Conservation (phyloP, 176 grass and related monocot species). For the Zea luxurians region DNA sequence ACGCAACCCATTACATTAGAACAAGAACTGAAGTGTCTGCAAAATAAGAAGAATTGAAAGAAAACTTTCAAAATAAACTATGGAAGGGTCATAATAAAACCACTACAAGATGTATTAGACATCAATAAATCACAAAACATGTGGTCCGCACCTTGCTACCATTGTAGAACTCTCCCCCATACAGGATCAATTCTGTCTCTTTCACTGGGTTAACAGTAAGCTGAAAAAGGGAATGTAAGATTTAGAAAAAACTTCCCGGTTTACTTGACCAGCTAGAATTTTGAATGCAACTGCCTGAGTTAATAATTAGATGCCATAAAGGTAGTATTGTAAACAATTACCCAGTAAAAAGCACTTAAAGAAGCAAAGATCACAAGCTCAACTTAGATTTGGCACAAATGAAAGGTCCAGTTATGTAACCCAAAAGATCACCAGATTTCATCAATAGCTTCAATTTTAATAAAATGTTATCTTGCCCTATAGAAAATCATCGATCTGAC, state of each 20-base stretch:
- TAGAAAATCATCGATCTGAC: background rate
- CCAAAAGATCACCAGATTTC: background rate
- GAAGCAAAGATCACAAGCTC: background rate
- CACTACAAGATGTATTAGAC: background rate
- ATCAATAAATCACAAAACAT: constrained; percentile 24
- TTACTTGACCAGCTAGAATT: background rate
- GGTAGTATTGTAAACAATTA: background rate
- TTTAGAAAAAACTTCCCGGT: background rate
- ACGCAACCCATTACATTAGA: background rate
- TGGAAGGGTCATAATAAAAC: constrained; percentile 6
- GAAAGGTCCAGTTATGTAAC: constrained; percentile 9
- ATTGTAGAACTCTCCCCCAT: constrained; percentile 97
- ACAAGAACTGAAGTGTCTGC: background rate
- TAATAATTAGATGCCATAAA: background rate
- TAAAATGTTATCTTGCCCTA: background rate
- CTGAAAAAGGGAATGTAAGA: constrained; percentile 45
- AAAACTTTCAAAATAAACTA: background rate
- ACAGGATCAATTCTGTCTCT: constrained; percentile 84
- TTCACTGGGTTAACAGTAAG: constrained; percentile 80
- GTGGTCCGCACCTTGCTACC: constrained; percentile 70
- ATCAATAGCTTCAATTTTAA: background rate
- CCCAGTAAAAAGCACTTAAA: background rate
- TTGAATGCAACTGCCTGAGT: background rate
- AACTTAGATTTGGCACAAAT: background rate
- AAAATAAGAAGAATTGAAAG: background rate